Base-by-base conservation (phyloP, 2,329 filamentous ascomycete genomes). In the Hypoxylon sp. region DNA sequence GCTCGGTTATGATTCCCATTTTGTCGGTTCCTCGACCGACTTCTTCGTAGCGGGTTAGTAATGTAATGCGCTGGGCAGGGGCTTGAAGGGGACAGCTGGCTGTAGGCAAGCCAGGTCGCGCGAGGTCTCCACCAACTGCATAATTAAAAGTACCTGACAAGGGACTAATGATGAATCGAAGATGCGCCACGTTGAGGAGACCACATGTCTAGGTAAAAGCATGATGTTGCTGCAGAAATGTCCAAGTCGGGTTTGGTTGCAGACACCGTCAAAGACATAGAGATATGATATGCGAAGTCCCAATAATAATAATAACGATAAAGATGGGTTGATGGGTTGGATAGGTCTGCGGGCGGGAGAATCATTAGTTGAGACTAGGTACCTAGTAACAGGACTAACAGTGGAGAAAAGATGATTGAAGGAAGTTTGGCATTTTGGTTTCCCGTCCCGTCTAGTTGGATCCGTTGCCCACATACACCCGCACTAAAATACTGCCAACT, bases 381-480 rank as follows among this genome's bases (percentile, higher is more conserved):
- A n/a, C n/a, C n/a, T n/a, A n/a, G n/a, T n/a, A n/a, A n/a, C n/a
- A n/a, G n/a, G 53, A 51, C 25, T n/a, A 51, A 47, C 50, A 57
- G 58, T 68, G 66, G 66, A 39, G 65, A 68, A 52, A n/a, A 30
- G 37, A 19, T 32, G 16, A n/a, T 56, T 34, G 32, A 54, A 16
- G 30, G 59, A 29, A 52, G 29, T 21, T 54, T 56, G 58, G 61
- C 27, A 60, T 29, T 47, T 53, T 46, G 27, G 46, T 48, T 37
- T 50, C 48, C 60, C 39, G 67, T 70, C 55, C 67, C 65, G 53
- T 68, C 58, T 65, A 27, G 60, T 56, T 69, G 67, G 67, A 55
- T 63, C 63, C 50, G 57, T 54, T n/a, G 55, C 59, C 59, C 53
- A 56, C 16, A 39, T 45, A 52, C 45, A 51, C 52, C 16, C 30